These are phyloP conservation scores for Phytophthora pluvialis DNA, from an alignment of 352 stramenopile genomes.

Conservation along the genomic window DNA sequence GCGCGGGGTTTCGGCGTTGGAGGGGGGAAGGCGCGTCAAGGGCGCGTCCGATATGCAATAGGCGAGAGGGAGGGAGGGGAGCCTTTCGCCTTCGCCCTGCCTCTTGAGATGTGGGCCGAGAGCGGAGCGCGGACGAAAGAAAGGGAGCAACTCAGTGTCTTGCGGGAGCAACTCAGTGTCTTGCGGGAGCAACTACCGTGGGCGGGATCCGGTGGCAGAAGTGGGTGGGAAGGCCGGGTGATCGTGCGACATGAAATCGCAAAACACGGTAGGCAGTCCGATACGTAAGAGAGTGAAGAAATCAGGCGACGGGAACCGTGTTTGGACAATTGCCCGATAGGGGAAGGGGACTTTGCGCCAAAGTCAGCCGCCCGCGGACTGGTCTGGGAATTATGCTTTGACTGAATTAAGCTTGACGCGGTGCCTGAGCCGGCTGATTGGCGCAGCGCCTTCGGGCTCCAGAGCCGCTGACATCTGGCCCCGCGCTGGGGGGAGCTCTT, in stretches of 20 bases:
- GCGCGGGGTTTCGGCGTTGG: too few relatives aligned
- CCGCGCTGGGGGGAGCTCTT: conserved; percentile 11
- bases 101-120: conserved; percentile 38
- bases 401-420: neutral
- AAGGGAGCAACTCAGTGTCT: conserved; percentile 32
- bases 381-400: conserved; percentile 23
- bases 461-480: conserved; percentile 12
- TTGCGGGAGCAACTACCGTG: neutral
- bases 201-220: conserved; percentile 5
- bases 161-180: conserved; percentile 4
- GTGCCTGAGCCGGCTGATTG: conserved; percentile 30
- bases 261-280: neutral
- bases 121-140: conserved; percentile 12
- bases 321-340: neutral
- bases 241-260: neutral
- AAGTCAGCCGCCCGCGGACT: conserved; percentile 12
- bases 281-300: neutral
- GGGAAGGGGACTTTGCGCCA: neutral
- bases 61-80: neutral
- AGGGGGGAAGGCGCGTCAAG: too few relatives aligned
- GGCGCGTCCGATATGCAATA: conserved; percentile 8
- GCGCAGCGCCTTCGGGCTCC: conserved; percentile 19
- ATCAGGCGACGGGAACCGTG: neutral
- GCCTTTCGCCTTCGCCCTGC: conserved; percentile 2
- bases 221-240: neutral